These are phyloP conservation scores for Lanmaoa rubissima DNA, from an alignment of 768 basidiomycete species.

Conservation along the genomic window DNA sequence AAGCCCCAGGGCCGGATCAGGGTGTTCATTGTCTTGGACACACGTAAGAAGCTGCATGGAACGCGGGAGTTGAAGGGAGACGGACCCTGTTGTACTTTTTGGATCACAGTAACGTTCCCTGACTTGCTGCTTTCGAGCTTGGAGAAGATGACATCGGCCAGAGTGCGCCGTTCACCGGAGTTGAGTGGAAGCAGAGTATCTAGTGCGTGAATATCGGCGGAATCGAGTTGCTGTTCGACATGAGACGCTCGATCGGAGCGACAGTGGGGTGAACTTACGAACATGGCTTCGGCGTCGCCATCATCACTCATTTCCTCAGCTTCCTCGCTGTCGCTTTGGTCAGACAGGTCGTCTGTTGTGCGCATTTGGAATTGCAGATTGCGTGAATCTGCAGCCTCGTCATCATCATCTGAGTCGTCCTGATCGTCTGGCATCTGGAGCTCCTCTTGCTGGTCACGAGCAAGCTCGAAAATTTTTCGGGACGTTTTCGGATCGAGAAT, in stretches of 20 bases:
- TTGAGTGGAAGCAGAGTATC: slow-evolving; percentile 79
- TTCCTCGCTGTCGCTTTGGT: slow-evolving; percentile 48
- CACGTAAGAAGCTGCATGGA: slow-evolving; percentile 3
- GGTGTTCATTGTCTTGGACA: slow-evolving; percentile 46
- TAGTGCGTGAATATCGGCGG: slow-evolving; percentile 81
- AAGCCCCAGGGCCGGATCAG: slow-evolving; percentile 83
- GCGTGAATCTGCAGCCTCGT: slow-evolving; percentile 27
- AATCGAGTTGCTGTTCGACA: slow-evolving; percentile 75
- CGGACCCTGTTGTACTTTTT: slow-evolving; percentile 59
- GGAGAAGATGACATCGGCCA: slow-evolving; percentile 96
- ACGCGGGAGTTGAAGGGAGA: not conserved
- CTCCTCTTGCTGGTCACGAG: slow-evolving; percentile 91
- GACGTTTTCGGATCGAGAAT: slow-evolving; percentile 82
- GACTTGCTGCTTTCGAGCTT: slow-evolving; percentile 75
- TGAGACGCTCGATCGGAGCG: slow-evolving; percentile 4
- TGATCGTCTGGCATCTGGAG: slow-evolving; percentile 63
- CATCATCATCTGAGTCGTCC: slow-evolving; percentile 37
- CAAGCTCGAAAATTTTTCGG: slow-evolving; percentile 85
- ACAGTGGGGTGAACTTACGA: slow-evolving; percentile 42
- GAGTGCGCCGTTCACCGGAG: slow-evolving; percentile 72
- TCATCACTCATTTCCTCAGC: slow-evolving; percentile 20
- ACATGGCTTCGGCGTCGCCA: slow-evolving; percentile 54
- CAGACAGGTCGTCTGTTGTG: slow-evolving; percentile 51
- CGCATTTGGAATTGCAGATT: slow-evolving; percentile 25
- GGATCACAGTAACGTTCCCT: slow-evolving; percentile 51